Base-by-base conservation (phyloP, 495 filamentous ascomycete species). In the Xylaria nigripes region DNA sequence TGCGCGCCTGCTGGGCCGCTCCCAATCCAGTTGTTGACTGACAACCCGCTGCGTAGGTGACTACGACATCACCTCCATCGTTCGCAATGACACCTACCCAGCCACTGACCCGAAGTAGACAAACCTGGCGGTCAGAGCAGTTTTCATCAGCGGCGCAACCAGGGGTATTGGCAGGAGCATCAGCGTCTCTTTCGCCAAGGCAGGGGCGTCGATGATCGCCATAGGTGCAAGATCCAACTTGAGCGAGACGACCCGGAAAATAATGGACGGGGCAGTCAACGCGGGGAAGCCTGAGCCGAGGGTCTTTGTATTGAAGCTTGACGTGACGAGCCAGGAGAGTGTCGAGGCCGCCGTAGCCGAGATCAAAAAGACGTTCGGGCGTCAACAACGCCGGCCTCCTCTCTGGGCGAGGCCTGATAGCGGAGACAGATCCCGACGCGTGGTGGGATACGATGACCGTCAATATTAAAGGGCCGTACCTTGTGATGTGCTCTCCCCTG, bases 371-470 rank as follows among this genome's bases (percentile, higher is more conserved):
- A 40, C 44, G 0, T 68, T 72, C 41, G 71, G 71, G 3, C 58
- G 64, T 82, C 55, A 81, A 79, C 59, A 81, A 82, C 45, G 78
- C 80, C 0, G 80, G 72, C 16, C 57, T 62, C 32, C 52, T 76
- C 7, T 59, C 60, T 12, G 41, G 50, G 2, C 44, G 19, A n/a
- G 52, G 12, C 6, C 54, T 43, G 0, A 60, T 82, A 5, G 60
- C 59, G 0, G 77, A 81, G 0, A 58, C 50, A 18, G 71, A 81
- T 22, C 67, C 70, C 3, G 68, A 68, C 1, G 64, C 68, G 2
- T 81, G 75, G 72, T 79, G 72, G 71, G 51, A 59, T 8, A 61
- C 67, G 1, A 74, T 60, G 65, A 67, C 71, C 23, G 66, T 76
- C 51, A 82, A 80, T 48, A 41, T 78, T 15, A 68, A 68, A 22